phyloP scores from a whole-genome alignment of 176 grass and related monocot species.

The Phragmites australis region DNA sequence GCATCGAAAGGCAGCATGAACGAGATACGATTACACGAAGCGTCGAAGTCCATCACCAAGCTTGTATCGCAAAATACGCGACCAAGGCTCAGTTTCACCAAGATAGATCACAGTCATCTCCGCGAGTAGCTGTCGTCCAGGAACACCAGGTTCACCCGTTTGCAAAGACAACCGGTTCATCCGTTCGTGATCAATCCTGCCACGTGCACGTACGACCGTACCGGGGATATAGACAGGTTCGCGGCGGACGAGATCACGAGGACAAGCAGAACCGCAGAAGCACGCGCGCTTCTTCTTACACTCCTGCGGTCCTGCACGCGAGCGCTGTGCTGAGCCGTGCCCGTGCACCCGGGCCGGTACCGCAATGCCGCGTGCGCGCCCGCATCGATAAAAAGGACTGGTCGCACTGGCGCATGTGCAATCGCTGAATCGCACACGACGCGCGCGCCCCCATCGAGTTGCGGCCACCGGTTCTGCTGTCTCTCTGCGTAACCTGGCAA shows the following conservation, averaged over 20 bases:
- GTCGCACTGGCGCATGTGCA: background rate
- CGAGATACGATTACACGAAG: background rate
- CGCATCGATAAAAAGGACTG: background rate
- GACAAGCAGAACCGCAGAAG: background rate
- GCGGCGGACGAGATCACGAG: too few species aligned
- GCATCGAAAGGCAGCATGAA: background rate
- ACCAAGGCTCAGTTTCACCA: background rate
- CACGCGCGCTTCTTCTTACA: background rate
- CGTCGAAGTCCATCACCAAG: background rate
- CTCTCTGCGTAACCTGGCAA: too few species aligned
- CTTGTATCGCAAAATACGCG: background rate
- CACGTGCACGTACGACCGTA: background rate
- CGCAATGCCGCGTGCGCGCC: background rate
- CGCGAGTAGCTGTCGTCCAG: background rate
- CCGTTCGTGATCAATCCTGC: background rate
- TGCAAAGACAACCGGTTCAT: background rate
- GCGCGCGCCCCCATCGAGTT: background rate
- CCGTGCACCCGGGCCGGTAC: background rate
- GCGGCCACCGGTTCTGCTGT: background rate
- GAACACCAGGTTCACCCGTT: background rate
- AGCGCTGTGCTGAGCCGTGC: background rate
- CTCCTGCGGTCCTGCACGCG: background rate
- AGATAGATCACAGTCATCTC: background rate
- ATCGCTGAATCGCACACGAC: background rate
- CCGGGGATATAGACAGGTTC: too few species aligned